phyloP scores from a whole-genome alignment of 2,329 filamentous ascomycete genomes.

The Pyricularia grisea region DNA sequence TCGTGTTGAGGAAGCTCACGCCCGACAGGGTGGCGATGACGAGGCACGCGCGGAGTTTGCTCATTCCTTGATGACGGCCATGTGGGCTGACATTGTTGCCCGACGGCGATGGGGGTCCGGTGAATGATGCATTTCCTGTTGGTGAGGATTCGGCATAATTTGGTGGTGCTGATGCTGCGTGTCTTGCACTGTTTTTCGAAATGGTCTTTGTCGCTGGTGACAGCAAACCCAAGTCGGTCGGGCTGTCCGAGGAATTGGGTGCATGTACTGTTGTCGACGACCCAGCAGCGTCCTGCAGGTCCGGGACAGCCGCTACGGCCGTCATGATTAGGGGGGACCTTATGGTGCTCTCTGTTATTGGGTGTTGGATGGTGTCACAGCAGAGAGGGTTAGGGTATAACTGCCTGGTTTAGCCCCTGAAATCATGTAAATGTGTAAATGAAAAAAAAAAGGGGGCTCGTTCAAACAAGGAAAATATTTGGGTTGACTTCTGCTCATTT shows the following conservation, averaged over 20 bases:
- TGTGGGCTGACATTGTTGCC: neutral
- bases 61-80: neutral
- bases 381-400: neutral
- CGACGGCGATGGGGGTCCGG: neutral
- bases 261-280: neutral
- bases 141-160: neutral
- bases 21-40: constrained; percentile 1
- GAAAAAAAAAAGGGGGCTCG: neutral
- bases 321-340: neutral
- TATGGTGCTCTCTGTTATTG: neutral
- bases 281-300: neutral
- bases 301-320: neutral
- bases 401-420: neutral
- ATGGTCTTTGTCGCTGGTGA: too few relatives aligned
- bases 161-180: too few relatives aligned
- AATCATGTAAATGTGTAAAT: neutral
- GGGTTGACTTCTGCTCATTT: neutral
- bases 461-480: neutral
- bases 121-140: neutral
- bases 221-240: neutral
- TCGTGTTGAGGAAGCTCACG: neutral
- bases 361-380: neutral
- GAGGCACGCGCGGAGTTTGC: neutral
- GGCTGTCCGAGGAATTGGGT: neutral
- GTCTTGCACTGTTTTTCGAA: too few relatives aligned